Conservation (phyloP, 2,329 filamentous ascomycete species). For the Dothiorella sarmentorum region DNA sequence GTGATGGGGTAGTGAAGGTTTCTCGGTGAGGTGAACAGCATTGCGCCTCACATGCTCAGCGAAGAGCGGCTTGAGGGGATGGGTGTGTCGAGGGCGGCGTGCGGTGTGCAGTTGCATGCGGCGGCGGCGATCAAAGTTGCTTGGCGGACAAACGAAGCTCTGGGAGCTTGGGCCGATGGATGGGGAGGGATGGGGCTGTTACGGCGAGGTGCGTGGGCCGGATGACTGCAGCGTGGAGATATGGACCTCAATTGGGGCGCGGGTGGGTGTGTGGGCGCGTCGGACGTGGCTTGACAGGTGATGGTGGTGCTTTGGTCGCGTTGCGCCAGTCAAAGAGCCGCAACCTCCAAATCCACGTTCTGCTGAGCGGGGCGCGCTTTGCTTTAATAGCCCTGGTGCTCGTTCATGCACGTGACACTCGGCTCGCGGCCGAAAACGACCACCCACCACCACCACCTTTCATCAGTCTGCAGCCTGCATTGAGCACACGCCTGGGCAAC, state of each 20-base stretch:
- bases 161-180: constrained; percentile 17
- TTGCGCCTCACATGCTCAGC: constrained; percentile 36
- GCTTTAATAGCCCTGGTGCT: constrained; percentile 12
- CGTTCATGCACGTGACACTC: constrained; percentile 1
- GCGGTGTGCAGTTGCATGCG: constrained; percentile 12
- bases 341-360: constrained; percentile 17
- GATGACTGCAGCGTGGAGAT: not conserved
- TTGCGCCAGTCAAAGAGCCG: constrained; percentile 16
- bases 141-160: constrained; percentile 14
- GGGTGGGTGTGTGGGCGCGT: constrained; percentile 8
- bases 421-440: constrained; percentile 9
- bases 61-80: constrained; percentile 2
- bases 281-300: constrained; percentile 5
- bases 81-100: not conserved
- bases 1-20: constrained; percentile 87
- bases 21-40: constrained; percentile 49
- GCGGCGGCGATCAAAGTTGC: constrained; percentile 3
- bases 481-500: not conserved
- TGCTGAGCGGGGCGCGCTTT: constrained; percentile 15
- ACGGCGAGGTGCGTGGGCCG: not conserved
- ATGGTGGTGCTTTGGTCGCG: constrained; percentile 11
- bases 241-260: constrained; percentile 1
- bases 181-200: not conserved
- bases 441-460: not conserved
- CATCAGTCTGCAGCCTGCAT: not conserved